These are phyloP conservation scores for Sindora glabra DNA, from an alignment of 306 rosid genomes.

Conservation along the genomic window DNA sequence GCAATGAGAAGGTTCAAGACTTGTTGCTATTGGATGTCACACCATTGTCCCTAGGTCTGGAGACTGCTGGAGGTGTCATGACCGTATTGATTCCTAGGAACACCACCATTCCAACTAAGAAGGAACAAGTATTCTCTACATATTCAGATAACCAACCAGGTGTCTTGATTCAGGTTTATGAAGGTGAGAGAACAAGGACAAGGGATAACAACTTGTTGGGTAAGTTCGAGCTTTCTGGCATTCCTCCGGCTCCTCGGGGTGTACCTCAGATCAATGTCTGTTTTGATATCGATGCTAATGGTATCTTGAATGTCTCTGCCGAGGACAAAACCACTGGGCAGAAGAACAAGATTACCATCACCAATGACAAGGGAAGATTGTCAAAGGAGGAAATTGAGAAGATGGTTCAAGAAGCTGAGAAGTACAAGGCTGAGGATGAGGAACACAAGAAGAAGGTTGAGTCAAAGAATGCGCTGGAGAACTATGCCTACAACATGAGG, in stretches of 20 bases:
- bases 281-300: constrained; percentile 66
- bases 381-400: constrained; percentile 72
- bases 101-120: constrained; percentile 68
- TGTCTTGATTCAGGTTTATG: constrained; percentile 68
- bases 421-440: constrained; percentile 71
- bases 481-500: constrained; percentile 71
- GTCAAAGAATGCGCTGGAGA: constrained; percentile 61
- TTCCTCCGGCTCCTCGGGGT: constrained; percentile 74
- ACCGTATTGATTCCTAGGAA: constrained; percentile 67
- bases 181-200: constrained; percentile 67
- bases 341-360: constrained; percentile 77
- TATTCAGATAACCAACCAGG: constrained; percentile 69
- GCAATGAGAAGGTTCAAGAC: constrained; percentile 72
- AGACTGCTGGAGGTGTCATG: constrained; percentile 77
- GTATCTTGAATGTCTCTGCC: constrained; percentile 65
- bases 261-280: constrained; percentile 72
- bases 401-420: constrained; percentile 83
- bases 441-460: constrained; percentile 74
- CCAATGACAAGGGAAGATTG: constrained; percentile 68
- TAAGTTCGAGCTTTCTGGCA: constrained; percentile 65
- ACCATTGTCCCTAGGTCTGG: constrained; percentile 59
- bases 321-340: constrained; percentile 70
- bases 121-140: constrained; percentile 66
- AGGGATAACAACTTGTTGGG: constrained; percentile 69
- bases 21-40: constrained; percentile 66